Percentiles rank a stretch among this genome's conserved stretches.
Evolutionary conservation across 148 eudicot genomes (phyloP).

Genomic region (Polygonum aviculare): DNA sequence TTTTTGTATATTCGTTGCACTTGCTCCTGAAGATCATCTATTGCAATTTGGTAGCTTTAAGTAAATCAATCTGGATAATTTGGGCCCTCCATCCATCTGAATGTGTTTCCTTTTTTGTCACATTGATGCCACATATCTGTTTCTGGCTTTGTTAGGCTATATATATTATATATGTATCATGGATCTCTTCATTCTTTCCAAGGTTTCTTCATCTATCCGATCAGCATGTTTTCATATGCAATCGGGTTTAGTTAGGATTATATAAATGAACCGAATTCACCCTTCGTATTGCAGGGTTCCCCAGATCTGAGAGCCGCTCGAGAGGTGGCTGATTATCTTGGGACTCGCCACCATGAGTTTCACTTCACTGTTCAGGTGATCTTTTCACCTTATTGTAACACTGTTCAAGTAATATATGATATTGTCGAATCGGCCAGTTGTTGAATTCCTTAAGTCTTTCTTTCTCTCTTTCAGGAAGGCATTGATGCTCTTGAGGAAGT

Average conservation of each 20-base stretch:
- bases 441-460: not conserved
- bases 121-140: not conserved
- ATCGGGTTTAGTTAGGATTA: not conserved
- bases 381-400: not conserved
- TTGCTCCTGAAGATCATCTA: not conserved
- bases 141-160: not conserved
- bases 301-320: slow-evolving; percentile 91
- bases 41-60: not conserved
- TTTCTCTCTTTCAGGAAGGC: slow-evolving; percentile 60
- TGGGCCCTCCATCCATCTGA: too few species aligned
- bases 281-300: slow-evolving; percentile 59
- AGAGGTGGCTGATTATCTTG: slow-evolving; percentile 90
- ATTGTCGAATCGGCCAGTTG: not conserved
- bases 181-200: not conserved
- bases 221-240: not conserved
- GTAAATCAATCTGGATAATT: not conserved
- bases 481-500: slow-evolving; percentile 95
- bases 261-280: slow-evolving; percentile 9
- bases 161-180: not conserved
- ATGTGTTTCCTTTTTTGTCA: not conserved
- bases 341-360: slow-evolving; percentile 94
- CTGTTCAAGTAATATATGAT: not conserved
- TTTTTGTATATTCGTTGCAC: not conserved
- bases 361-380: slow-evolving; percentile 89
- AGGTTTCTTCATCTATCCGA: not conserved